Base-by-base conservation (phyloP, 202 grass and related monocot genomes). In the Zizania palustris region DNA sequence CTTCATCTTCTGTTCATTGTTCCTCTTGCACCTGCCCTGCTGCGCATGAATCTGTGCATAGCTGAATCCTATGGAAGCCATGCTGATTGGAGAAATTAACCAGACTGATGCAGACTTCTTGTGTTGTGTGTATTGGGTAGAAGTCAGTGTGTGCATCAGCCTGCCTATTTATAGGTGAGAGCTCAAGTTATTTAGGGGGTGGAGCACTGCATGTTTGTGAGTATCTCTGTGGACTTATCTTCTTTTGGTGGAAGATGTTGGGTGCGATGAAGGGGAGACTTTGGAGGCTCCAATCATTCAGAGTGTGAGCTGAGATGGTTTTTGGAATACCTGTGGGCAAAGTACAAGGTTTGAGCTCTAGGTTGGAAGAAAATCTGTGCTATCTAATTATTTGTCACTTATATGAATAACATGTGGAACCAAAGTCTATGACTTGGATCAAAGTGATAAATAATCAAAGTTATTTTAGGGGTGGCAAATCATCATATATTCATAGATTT, bases 1-100 rank as follows among this genome's bases (percentile, higher is more conserved):
- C 51, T 76, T 67, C 75, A 34, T 62, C 54, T 71, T 80, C 20
- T 43, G 44, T 33, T 63, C 15, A 11, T 35, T 80, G 18, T 66
- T 66, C 71, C 43, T 90, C 48, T 56, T 67, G 60, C 55, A 63
- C 43, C 57, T 54, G 53, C 86, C 86, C 54, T 84, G 77, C 46
- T 79, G 72, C 14, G 89, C 62, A 18, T 89, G 86, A 41, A 92
- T 69, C 18, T 92, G 90, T 20, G 70, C 90, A 50, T 89, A 92
- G 65, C 80, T 86, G 36, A 83, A 88, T 39, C 86, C 90, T 45
- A 89, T 60, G 53, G 90, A 84, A 5, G 78, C 46, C 90, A 92
- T 92, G 54, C 59, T 42, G 37, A 15, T n/a, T 20, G 22, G 9
- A 65, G 7, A 4, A 3, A 28, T 28, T 28, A 28, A 11, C 7